Evolutionary conservation across 2,329 filamentous ascomycete species (phyloP).

Genomic region (Colletotrichum neosansevieriae): DNA sequence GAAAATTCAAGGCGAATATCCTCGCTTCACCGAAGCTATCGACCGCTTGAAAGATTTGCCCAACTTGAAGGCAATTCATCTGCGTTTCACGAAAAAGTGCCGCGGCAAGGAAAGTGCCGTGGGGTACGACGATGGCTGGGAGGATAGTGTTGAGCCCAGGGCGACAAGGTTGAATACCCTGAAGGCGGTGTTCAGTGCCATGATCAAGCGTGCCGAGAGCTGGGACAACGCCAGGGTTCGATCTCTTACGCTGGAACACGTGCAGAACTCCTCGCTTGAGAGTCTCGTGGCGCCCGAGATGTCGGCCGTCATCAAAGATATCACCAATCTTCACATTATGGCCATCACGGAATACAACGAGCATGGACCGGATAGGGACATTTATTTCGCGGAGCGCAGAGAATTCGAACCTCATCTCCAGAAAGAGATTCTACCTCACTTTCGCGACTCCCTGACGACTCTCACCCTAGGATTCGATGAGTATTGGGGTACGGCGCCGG

Average conservation of each 20-base stretch:
- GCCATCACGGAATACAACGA: slow-evolving; percentile 31
- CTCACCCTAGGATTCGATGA: slow-evolving; percentile 41
- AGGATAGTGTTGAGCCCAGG: slow-evolving; percentile 3
- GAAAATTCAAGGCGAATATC: slow-evolving; percentile 3
- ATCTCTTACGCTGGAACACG: slow-evolving; percentile 39
- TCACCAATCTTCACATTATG: slow-evolving; percentile 40
- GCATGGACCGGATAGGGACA: slow-evolving; percentile 35
- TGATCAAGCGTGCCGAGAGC: slow-evolving; percentile 33
- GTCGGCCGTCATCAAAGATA: slow-evolving; percentile 26
- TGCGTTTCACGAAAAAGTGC: slow-evolving; percentile 31
- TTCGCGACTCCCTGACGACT: slow-evolving; percentile 41
- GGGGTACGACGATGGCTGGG: neutral
- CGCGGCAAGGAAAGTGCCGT: neutral
- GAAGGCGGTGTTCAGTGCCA: slow-evolving; percentile 38
- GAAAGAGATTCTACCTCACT: slow-evolving; percentile 22
- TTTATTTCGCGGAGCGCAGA: slow-evolving; percentile 39
- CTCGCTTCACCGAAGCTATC: slow-evolving; percentile 21
- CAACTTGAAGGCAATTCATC: slow-evolving; percentile 25
- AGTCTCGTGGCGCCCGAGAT: neutral
- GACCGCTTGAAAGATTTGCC: slow-evolving; percentile 34
- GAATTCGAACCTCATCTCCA: slow-evolving; percentile 44
- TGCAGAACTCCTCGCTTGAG: slow-evolving; percentile 41
- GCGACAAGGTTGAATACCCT: slow-evolving; percentile 22
- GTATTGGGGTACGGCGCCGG: slow-evolving; percentile 42
- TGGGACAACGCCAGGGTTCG: slow-evolving; percentile 17